phyloP scores from a whole-genome alignment of 208 protist genomes.

The Endotrypanum monterogeii region DNA sequence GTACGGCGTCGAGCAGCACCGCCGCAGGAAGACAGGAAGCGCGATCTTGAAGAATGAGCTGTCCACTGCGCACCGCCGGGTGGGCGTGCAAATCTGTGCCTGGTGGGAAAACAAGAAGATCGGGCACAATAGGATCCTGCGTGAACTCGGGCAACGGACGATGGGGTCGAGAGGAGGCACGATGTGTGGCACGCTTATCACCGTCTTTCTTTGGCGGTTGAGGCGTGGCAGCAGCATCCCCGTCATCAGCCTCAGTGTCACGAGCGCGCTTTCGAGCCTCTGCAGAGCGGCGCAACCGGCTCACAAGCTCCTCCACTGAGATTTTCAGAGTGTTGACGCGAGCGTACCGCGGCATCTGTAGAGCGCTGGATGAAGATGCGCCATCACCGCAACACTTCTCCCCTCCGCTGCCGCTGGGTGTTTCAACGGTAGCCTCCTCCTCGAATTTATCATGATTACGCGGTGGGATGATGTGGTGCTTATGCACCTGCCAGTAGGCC shows the following conservation, averaged over 20 bases:
- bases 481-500: slow-evolving; percentile 76
- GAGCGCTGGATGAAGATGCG: slow-evolving; percentile 8
- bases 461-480: slow-evolving; percentile 79
- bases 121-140: slow-evolving; percentile 71
- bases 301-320: slow-evolving; percentile 60
- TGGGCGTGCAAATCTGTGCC: slow-evolving; percentile 88
- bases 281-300: slow-evolving; percentile 53
- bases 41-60: slow-evolving; percentile 90
- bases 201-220: background rate
- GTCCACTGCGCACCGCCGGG: slow-evolving; percentile 78
- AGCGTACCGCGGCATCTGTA: slow-evolving; percentile 77
- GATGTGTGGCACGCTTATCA: slow-evolving; percentile 5
- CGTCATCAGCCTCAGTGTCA: slow-evolving; percentile 3
- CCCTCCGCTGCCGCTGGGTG: background rate
- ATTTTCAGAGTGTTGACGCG: slow-evolving; percentile 91
- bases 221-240: background rate
- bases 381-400: slow-evolving; percentile 7
- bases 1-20: slow-evolving; percentile 79
- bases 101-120: slow-evolving; percentile 83
- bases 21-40: slow-evolving; percentile 92
- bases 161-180: slow-evolving; percentile 15
- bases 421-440: slow-evolving; percentile 22
- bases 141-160: slow-evolving; percentile 61
- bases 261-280: slow-evolving; percentile 28
- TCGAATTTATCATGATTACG: slow-evolving; percentile 46